These are phyloP conservation scores for Stemphylium lycopersici DNA, from an alignment of 2,329 filamentous ascomycete species.

Conservation along the genomic window DNA sequence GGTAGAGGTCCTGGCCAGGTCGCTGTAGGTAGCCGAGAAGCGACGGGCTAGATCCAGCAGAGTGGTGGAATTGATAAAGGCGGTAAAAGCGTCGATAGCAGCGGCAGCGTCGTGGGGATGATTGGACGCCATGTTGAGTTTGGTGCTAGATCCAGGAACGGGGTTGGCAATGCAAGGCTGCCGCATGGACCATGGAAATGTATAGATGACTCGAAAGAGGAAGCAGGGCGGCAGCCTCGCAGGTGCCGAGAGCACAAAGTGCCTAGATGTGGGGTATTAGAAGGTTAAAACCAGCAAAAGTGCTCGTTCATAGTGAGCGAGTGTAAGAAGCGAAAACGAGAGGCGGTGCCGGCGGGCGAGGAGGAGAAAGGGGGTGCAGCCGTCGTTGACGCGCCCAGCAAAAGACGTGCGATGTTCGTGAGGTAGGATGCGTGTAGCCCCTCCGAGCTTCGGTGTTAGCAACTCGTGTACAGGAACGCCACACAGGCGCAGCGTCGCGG, in stretches of 20 bases:
- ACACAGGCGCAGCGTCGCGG: conserved; percentile 9
- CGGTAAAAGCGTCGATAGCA: conserved; percentile 39
- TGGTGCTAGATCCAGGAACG: conserved; percentile 5
- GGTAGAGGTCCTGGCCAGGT: conserved; percentile 43
- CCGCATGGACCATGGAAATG: conserved; percentile 8
- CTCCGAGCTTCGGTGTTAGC: conserved; percentile 21
- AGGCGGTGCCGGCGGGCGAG: neutral
- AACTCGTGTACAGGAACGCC: conserved; percentile 6
- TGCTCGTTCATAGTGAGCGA: conserved; percentile 7
- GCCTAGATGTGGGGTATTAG: conserved; percentile 3
- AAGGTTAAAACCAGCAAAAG: conserved; percentile 3
- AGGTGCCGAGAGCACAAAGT: neutral
- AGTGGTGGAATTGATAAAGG: conserved; percentile 38
- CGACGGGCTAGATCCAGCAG: conserved; percentile 43
- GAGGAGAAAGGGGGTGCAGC: too few relatives aligned
- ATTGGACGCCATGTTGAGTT: conserved; percentile 24
- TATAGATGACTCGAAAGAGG: neutral
- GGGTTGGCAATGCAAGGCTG: conserved; percentile 8
- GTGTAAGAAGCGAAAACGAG: conserved; percentile 3
- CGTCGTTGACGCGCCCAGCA: neutral
- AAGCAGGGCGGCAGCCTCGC: neutral
- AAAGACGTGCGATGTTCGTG: conserved; percentile 4
- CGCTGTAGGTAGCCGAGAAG: conserved; percentile 45
- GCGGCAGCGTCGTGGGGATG: conserved; percentile 16
- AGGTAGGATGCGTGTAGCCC: conserved; percentile 22